Conservation (phyloP, 257 asterid species). For the Haberlea rhodopensis region DNA sequence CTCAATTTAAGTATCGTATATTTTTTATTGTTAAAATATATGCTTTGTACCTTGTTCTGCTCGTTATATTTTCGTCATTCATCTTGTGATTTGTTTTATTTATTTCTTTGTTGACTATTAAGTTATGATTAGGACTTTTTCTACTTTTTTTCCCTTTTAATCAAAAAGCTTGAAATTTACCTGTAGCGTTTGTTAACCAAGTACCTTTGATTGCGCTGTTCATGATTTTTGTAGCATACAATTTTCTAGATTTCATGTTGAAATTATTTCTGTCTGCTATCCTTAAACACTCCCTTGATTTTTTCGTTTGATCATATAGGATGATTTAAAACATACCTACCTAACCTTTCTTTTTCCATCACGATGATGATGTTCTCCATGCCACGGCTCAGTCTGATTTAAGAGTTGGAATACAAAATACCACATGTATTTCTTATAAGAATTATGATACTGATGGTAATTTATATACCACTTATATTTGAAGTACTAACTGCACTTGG, state of each 20-base stretch:
- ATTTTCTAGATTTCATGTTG: background rate
- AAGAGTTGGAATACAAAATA: too few species aligned
- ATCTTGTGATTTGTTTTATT: background rate
- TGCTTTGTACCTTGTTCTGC: too few species aligned
- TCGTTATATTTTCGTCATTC: background rate
- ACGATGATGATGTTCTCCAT: background rate
- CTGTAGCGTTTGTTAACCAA: background rate
- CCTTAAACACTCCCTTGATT: background rate
- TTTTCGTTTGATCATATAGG: background rate
- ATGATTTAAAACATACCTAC: background rate
- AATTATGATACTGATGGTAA: background rate
- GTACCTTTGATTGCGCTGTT: background rate
- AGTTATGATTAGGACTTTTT: too few species aligned
- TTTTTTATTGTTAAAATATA: too few species aligned
- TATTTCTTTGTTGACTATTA: background rate
- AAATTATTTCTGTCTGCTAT: background rate
- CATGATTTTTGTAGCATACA: background rate
- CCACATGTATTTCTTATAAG: background rate
- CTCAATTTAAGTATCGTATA: background rate
- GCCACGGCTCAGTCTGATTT: background rate
- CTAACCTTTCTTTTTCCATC: too few species aligned
- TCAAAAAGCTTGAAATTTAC: background rate
- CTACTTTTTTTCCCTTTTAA: background rate
- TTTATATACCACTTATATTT: background rate
- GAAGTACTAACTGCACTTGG: conserved; percentile 12